Conservation (phyloP, 2,329 filamentous ascomycete genomes). For the Botrytis elliptica region DNA sequence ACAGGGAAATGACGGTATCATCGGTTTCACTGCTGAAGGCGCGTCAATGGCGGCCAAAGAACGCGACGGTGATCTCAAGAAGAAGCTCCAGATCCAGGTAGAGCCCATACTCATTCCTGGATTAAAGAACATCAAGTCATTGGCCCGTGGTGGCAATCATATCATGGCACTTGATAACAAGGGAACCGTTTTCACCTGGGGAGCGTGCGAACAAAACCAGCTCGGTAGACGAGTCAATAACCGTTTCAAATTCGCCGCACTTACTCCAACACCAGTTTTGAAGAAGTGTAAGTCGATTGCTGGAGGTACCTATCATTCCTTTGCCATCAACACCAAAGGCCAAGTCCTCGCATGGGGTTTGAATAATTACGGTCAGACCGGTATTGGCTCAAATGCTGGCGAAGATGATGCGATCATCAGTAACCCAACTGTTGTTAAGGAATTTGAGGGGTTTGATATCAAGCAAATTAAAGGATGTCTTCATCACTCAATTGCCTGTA, state of each 20-base stretch:
- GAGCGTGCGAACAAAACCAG: constrained; percentile 66
- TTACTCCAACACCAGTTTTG: constrained; percentile 38
- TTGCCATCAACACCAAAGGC: constrained; percentile 67
- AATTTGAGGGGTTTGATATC: background rate
- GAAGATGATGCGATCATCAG: constrained; percentile 66
- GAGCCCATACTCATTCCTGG: constrained; percentile 53
- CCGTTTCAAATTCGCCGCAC: constrained; percentile 32
- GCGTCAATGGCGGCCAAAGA: background rate
- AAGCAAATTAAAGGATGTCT: constrained; percentile 62
- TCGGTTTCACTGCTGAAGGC: constrained; percentile 48
- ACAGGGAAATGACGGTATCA: constrained; percentile 61
- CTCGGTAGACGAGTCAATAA: constrained; percentile 51
- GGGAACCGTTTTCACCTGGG: constrained; percentile 62
- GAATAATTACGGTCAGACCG: constrained; percentile 84
- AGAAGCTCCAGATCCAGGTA: constrained; percentile 32
- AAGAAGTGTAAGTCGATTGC: constrained; percentile 35
- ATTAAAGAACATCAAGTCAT: constrained; percentile 53
- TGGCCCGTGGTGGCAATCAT: constrained; percentile 58
- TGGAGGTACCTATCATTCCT: constrained; percentile 75
- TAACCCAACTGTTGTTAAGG: constrained; percentile 6
- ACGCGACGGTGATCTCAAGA: constrained; percentile 5
- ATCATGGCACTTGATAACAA: constrained; percentile 57
- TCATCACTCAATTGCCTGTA: constrained; percentile 72
- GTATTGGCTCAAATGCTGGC: constrained; percentile 60
- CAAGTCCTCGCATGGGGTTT: constrained; percentile 79